These are phyloP conservation scores for Hypoxylon sp. DNA, from an alignment of 2,329 filamentous ascomycete genomes.

Conservation along the genomic window DNA sequence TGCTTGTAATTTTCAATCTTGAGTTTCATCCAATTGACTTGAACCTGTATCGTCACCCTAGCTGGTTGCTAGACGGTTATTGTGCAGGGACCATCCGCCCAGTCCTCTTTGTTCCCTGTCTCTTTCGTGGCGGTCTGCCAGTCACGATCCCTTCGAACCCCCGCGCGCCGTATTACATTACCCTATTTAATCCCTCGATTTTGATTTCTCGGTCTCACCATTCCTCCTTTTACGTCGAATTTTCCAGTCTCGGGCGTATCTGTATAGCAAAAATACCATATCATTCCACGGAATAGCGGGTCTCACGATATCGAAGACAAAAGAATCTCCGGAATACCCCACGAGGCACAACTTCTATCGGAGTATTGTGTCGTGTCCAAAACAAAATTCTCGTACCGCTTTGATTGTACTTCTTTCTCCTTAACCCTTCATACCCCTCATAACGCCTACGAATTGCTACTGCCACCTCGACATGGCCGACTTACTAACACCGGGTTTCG, in stretches of 20 bases:
- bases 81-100: slow-evolving; percentile 40
- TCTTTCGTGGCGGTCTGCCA: slow-evolving; percentile 34
- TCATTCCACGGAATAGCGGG: slow-evolving; percentile 14
- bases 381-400: slow-evolving; percentile 24
- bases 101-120: slow-evolving; percentile 27
- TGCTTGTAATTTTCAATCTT: slow-evolving; percentile 15
- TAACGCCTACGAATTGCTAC: slow-evolving; percentile 29
- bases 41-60: slow-evolving; percentile 8
- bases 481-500: slow-evolving; percentile 38
- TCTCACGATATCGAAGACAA: slow-evolving; percentile 27
- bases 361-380: slow-evolving; percentile 16
- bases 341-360: slow-evolving; percentile 19
- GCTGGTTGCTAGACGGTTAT: slow-evolving; percentile 14
- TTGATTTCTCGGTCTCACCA: slow-evolving; percentile 5
- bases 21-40: slow-evolving; percentile 16
- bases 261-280: slow-evolving; percentile 14
- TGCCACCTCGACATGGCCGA: slow-evolving; percentile 46
- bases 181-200: slow-evolving; percentile 39
- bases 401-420: slow-evolving; percentile 36
- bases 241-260: slow-evolving; percentile 19
- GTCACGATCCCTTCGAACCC: slow-evolving; percentile 40
- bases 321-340: slow-evolving; percentile 35
- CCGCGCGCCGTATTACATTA: slow-evolving; percentile 21
- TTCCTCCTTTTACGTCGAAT: slow-evolving; percentile 10
- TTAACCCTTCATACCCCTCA: slow-evolving; percentile 17